Evolutionary conservation across 1,139 yeast species (phyloP), one percentile per base, ranked within the genome.

Genomic region (Magnusiomyces tetraspermus): DNA sequence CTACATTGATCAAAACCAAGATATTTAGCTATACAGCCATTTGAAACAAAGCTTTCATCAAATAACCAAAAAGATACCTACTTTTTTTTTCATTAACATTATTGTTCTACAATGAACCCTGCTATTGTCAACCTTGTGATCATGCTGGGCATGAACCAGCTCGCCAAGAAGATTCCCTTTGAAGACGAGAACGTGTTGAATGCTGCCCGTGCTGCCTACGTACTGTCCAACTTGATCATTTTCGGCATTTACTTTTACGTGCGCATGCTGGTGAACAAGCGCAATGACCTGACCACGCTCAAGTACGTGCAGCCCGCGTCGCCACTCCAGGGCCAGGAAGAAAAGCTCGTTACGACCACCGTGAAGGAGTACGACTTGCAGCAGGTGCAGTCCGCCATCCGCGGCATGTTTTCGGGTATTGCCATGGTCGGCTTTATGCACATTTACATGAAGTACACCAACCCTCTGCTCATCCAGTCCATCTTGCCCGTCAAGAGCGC

Each of bases 401-500:
- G 85, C 73, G 71, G 95, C 59, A 79, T 89, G 60, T 83, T 85
- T 77, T 85, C 94, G 61, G 87, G 95, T 58, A 71, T 89, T 64
- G 97, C 96, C 65, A 90, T 94, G 97, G 90, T 94, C 94, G 96
- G 85, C 36, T 86, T 92, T 82, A 90, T 92, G 97, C 98, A 92
- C 73, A 65, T 92, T 59, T 92, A 92, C 82, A 83, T 94, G 95
- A 86, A 89, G 74, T 94, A 88, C 79, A 88, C 97, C 71, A 90
- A 92, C 75, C 99, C 98, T 56, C 80, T 92, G 70, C 81, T 94
- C 63, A 86, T 92, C 88, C 98, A 92, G 76, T 83, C 92, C 58
- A 78, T 94, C 63, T 80, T 95, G 53, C 92, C 97, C 51, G 75
- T 94, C 64, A 92, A 92, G 79, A 74, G 85, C 61, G 96, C 96